A percentile compares a stretch with the other conserved stretches of the same genome.
Evolutionary conservation across 2,329 filamentous ascomycete species (phyloP).

Genomic region (Paecilomyces niveus): DNA sequence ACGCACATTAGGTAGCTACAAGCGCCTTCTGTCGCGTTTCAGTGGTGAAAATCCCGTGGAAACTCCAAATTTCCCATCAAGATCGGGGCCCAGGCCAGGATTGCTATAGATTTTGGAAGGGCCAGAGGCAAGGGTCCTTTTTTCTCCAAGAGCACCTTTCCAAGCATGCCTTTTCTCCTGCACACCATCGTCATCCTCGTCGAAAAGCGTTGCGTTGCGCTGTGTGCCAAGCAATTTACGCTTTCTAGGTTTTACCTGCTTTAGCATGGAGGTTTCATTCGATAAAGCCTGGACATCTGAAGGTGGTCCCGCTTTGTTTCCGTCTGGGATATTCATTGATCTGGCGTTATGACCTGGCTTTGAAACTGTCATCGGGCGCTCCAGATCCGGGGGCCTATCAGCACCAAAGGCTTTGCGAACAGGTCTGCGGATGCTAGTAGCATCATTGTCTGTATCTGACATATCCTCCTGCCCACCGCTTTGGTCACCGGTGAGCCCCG

Average conservation of each 20-base stretch:
- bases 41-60: conserved; percentile 63
- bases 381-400: background rate
- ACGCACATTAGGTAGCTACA: background rate
- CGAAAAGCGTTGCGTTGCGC: conserved; percentile 61
- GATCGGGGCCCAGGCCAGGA: conserved; percentile 7
- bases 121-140: conserved; percentile 12
- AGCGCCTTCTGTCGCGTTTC: conserved; percentile 59
- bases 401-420: background rate
- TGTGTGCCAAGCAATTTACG: conserved; percentile 61
- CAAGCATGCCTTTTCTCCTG: conserved; percentile 18
- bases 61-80: conserved; percentile 30
- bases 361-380: background rate
- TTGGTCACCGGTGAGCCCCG: conserved; percentile 7
- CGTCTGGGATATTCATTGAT: background rate
- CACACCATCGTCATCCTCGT: conserved; percentile 56
- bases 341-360: background rate
- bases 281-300: conserved; percentile 18
- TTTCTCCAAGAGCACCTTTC: conserved; percentile 16
- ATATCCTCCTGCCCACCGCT: background rate
- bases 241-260: conserved; percentile 55
- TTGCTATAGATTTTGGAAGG: conserved; percentile 8
- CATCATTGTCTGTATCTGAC: background rate
- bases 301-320: conserved; percentile 16
- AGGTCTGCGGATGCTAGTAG: background rate
- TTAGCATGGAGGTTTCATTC: conserved; percentile 15